Base-by-base conservation (phyloP, 345 rosid species). In the Reutealis trisperma region DNA sequence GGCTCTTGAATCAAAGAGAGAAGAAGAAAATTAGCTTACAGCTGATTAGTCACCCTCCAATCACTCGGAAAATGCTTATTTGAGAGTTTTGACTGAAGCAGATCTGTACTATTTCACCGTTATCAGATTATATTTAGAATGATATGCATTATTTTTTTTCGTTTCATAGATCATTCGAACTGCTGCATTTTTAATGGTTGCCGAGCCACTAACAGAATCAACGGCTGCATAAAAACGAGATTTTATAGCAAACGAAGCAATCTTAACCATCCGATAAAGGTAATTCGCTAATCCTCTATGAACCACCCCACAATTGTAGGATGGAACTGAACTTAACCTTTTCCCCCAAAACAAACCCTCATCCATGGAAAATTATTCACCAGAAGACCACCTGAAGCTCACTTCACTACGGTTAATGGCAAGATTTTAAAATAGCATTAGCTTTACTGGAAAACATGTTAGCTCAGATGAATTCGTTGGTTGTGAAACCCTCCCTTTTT, bases 381-480 rank as follows among this genome's bases (percentile, higher is more conserved):
- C 11, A 59, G 41, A 37, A 37, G 5, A 37, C 22, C 42, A 13
- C 10, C 34, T 15, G n/a, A n/a, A 47, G 37, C 59, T 68, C 41
- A 24, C 63, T 25, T 19, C 9, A 0, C 37, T 8, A 8, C 12
- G 18, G 7, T 41, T 14, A 42, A 77, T 79, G 80, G 58, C 75
- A 27, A 64, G 24, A 42, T 55, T 64, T 16, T 63, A 60, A 60
- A 34, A 34, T 6, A 34, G 55, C 19, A 30, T 47, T 8, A 34
- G 70, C 4, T 51, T 32, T 25, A 14, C 18, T 21, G 37, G 0
- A n/a, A 32, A 30, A 34, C 30, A 74, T 54, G 22, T 66, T 41
- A 45, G 72, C 47, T 37, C 64, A 70, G 79, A 94, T 94, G 98
- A 78, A 85, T 77, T 90, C 89, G 45, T 78, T 92, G 83, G 77